Conservation (phyloP, 2,329 filamentous ascomycete genomes). For the Nemania bipapillata region DNA sequence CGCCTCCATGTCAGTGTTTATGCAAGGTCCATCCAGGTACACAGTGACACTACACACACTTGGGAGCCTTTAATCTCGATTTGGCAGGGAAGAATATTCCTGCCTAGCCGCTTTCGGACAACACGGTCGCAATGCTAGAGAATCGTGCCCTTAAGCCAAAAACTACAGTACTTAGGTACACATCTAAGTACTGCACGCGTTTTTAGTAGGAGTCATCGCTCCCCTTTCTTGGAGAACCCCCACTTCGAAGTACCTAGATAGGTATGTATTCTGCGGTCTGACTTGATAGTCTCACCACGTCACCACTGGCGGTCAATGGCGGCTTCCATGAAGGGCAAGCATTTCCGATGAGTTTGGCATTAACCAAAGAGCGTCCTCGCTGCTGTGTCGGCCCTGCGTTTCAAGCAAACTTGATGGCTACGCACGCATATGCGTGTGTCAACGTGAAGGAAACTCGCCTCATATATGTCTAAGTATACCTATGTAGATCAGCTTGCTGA, state of each 20-base stretch:
- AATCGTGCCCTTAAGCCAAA: constrained; percentile 10
- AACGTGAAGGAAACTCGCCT: not conserved
- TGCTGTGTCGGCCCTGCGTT: constrained; percentile 7
- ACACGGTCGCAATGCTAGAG: constrained; percentile 9
- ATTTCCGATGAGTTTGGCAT: constrained; percentile 18
- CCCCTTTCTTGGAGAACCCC: constrained; percentile 10
- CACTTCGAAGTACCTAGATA: constrained; percentile 3
- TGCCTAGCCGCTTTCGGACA: constrained; percentile 23
- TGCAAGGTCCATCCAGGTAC: constrained; percentile 33
- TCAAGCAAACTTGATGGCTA: constrained; percentile 8
- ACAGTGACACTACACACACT: constrained; percentile 7
- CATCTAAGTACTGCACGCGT: too few relatives aligned
- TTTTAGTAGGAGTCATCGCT: constrained; percentile 23
- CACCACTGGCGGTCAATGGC: constrained; percentile 32
- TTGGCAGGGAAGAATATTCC: constrained; percentile 12
- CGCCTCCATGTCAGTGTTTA: constrained; percentile 17
- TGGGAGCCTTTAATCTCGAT: constrained; percentile 20
- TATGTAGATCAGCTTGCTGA: constrained; percentile 9
- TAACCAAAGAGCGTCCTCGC: constrained; percentile 9
- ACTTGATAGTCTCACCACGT: constrained; percentile 30
- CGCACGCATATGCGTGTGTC: too few relatives aligned
- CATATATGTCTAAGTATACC: not conserved
- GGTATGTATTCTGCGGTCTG: not conserved
- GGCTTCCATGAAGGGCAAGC: constrained; percentile 18
- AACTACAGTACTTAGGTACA: too few relatives aligned